A percentile compares a stretch with the other conserved stretches of the same genome.
phyloP scores from a whole-genome alignment of 768 basidiomycete genomes.

The Lentinula detonsa region DNA sequence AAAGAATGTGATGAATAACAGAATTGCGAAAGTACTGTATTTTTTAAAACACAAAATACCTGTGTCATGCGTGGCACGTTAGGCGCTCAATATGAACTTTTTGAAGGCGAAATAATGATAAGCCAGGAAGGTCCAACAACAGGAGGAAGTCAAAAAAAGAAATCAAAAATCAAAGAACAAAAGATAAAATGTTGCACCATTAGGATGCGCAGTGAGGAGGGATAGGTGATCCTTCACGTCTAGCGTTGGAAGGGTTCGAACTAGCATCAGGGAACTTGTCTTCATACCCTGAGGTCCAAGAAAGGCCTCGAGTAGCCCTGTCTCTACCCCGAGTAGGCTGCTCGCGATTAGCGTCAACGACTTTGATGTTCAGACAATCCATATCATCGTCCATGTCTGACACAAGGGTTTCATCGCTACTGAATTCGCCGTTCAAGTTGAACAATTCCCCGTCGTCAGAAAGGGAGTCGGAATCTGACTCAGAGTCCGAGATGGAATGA shows the following conservation, averaged over 20 bases:
- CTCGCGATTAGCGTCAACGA: not conserved
- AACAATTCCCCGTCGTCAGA: conserved; percentile 14
- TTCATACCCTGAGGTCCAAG: conserved; percentile 4
- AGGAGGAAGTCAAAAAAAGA: no score
- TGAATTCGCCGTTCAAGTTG: not conserved
- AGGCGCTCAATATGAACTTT: not conserved
- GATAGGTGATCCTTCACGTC: not conserved
- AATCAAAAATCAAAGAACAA: not conserved
- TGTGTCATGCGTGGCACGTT: not conserved
- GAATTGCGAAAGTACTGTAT: not conserved
- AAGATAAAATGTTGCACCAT: not conserved
- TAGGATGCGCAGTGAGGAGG: not conserved
- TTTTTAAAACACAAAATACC: not conserved
- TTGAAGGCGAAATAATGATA: not conserved
- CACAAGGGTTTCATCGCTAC: not conserved
- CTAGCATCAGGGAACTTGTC: conserved; percentile 1
- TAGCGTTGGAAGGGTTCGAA: not conserved
- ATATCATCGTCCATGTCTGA: not conserved
- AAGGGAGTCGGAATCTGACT: not conserved
- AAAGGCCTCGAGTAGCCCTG: conserved; percentile 2
- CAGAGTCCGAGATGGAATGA: not conserved
- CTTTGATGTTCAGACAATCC: not conserved
- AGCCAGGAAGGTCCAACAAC: not conserved
- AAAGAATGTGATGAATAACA: not conserved
- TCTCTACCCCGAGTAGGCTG: not conserved